A percentile compares a stretch with the other conserved stretches of the same genome.
phyloP scores from a whole-genome alignment of 2,329 filamentous ascomycete genomes.

The Fusarium xylarioides region DNA sequence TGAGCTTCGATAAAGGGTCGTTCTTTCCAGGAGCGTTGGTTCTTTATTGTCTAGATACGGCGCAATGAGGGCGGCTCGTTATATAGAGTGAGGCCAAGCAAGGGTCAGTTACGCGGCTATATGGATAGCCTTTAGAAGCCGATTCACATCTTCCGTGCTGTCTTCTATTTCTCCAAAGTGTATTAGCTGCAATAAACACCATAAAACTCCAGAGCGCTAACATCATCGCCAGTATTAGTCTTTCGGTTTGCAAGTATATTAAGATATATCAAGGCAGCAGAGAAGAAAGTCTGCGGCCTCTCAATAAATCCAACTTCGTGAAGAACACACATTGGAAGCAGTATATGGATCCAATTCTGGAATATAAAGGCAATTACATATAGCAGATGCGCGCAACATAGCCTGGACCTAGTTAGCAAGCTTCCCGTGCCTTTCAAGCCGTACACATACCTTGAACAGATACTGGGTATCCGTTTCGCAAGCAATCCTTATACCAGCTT shows the following conservation, averaged over 20 bases:
- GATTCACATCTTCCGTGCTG: rapidly evolving
- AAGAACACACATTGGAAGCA: too few species aligned
- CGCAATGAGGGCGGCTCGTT: too few species aligned
- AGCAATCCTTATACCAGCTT: not conserved
- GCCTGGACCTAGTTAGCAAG: rapidly evolving
- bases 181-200: rapidly evolving
- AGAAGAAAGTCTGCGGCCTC: too few species aligned
- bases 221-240: rapidly evolving
- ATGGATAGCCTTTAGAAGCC: too few species aligned
- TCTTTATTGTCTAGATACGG: too few species aligned
- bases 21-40: too few species aligned
- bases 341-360: rapidly evolving
- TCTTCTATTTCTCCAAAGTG: not conserved
- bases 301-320: too few species aligned
- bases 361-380: rapidly evolving
- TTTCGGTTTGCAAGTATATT: rapidly evolving
- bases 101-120: too few species aligned
- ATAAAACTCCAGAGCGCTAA: rapidly evolving
- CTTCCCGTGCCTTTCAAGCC: rapidly evolving
- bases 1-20: too few species aligned
- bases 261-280: rapidly evolving
- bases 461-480: too few species aligned
- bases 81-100: too few species aligned
- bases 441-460: rapidly evolving
- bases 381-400: rapidly evolving